Evolutionary conservation across 1,284 basidiomycete species (phyloP).

Genomic region (Ustilago nuda): DNA sequence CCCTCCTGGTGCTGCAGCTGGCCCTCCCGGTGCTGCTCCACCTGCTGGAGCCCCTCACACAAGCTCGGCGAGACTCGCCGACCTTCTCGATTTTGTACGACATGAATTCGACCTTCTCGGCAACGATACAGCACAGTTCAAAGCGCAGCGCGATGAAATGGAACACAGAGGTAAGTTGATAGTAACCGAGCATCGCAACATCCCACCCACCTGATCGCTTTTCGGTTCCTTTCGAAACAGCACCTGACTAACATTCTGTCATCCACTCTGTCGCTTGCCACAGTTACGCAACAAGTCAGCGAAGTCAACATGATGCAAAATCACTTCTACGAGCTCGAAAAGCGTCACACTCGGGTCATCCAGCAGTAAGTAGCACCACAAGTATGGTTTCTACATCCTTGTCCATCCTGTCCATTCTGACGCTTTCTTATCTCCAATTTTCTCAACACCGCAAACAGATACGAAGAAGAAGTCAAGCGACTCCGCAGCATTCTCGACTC

Average conservation of each 20-base stretch:
- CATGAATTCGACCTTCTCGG: slow-evolving; percentile 85
- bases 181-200: slow-evolving; percentile 56
- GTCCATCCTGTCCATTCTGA: not conserved
- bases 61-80: slow-evolving; percentile 74
- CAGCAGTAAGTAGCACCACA: slow-evolving; percentile 72
- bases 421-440: not conserved
- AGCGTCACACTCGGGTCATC: slow-evolving; percentile 78
- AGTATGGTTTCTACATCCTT: not conserved
- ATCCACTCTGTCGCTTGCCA: not conserved
- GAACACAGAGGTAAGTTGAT: slow-evolving; percentile 79
- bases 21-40: slow-evolving; percentile 43
- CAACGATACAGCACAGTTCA: slow-evolving; percentile 77
- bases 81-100: slow-evolving; percentile 84
- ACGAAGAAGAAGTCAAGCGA: slow-evolving; percentile 79
- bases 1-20: slow-evolving; percentile 39
- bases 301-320: slow-evolving; percentile 69
- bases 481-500: slow-evolving; percentile 77
- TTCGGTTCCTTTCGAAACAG: not conserved
- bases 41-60: slow-evolving; percentile 47
- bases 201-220: not conserved
- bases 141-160: slow-evolving; percentile 87
- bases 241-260: not conserved
- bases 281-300: slow-evolving; percentile 56
- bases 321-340: slow-evolving; percentile 81
- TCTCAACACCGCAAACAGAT: slow-evolving; percentile 68